These are phyloP conservation scores for Penstemon barbatus DNA, from an alignment of 257 asterid species.

Conservation along the genomic window DNA sequence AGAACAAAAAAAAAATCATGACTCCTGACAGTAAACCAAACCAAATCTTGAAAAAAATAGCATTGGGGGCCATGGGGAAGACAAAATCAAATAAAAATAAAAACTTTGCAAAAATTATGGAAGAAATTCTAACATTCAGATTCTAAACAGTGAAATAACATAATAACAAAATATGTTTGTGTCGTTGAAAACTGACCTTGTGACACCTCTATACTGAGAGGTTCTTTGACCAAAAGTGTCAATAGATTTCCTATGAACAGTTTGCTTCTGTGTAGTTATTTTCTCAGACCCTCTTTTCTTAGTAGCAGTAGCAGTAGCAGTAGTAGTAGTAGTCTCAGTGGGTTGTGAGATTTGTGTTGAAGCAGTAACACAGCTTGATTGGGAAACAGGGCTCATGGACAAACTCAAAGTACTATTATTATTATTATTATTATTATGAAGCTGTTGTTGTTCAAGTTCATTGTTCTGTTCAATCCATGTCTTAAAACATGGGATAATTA, in stretches of 20 bases:
- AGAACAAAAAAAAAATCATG: slow-evolving; percentile 9
- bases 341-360: slow-evolving; percentile 56
- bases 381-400: slow-evolving; percentile 89
- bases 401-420: slow-evolving; percentile 49
- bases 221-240: slow-evolving; percentile 97
- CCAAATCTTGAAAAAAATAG: slow-evolving; percentile 43
- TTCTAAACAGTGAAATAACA: slow-evolving; percentile 11
- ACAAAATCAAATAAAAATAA: not conserved
- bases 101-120: not conserved
- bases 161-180: not conserved
- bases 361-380: slow-evolving; percentile 72
- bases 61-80: not conserved
- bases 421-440: slow-evolving; percentile 27
- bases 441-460: slow-evolving; percentile 34
- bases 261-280: slow-evolving; percentile 42
- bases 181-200: slow-evolving; percentile 45
- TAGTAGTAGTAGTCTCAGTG: slow-evolving; percentile 37
- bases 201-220: slow-evolving; percentile 95
- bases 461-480: slow-evolving; percentile 55
- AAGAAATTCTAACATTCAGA: not conserved
- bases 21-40: slow-evolving; percentile 28
- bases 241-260: slow-evolving; percentile 89
- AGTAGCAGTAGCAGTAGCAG: slow-evolving; percentile 44
- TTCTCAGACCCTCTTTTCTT: slow-evolving; percentile 63
- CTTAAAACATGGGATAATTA: slow-evolving; percentile 35